Evolutionary conservation across 2,329 filamentous ascomycete species (phyloP).

Genomic region (Exserohilum turcica): DNA sequence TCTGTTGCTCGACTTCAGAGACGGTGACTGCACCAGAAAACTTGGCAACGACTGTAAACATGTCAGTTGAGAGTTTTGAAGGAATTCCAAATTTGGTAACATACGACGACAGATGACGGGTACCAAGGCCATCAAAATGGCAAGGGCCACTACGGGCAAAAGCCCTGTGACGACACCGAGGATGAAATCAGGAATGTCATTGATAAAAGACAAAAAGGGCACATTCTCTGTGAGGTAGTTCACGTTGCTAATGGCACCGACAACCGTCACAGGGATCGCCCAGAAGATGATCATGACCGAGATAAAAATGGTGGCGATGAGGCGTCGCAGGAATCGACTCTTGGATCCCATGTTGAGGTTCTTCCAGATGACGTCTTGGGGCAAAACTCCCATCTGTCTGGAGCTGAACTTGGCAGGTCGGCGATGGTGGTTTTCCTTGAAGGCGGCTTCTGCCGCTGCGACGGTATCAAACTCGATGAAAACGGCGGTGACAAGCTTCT

Average conservation of each 20-base stretch:
- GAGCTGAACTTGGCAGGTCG: conserved; percentile 37
- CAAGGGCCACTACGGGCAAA: conserved; percentile 51
- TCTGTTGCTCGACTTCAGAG: conserved; percentile 68
- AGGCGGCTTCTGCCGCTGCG: conserved; percentile 81
- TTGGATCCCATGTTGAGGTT: conserved; percentile 49
- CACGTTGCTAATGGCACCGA: conserved; percentile 53
- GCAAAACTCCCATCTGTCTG: conserved; percentile 51
- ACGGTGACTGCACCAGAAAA: conserved; percentile 45
- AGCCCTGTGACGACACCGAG: conserved; percentile 54
- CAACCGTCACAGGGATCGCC: conserved; percentile 51
- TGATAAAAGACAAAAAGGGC: conserved; percentile 51
- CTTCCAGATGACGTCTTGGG: conserved; percentile 55
- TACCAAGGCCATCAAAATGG: conserved; percentile 52
- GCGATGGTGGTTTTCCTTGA: conserved; percentile 25
- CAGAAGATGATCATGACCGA: conserved; percentile 52
- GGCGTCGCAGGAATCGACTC: conserved; percentile 36
- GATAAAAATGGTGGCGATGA: conserved; percentile 47
- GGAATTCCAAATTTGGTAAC: not conserved
- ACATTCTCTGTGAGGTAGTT: conserved; percentile 47
- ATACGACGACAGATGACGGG: conserved; percentile 48
- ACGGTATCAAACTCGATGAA: conserved; percentile 89
- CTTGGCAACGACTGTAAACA: conserved; percentile 37
- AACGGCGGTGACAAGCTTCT: conserved; percentile 71
- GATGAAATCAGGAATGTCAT: conserved; percentile 47
- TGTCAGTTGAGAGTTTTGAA: not conserved